These are phyloP conservation scores for Darksidea phi DNA, from an alignment of 495 filamentous ascomycete genomes.

Conservation along the genomic window DNA sequence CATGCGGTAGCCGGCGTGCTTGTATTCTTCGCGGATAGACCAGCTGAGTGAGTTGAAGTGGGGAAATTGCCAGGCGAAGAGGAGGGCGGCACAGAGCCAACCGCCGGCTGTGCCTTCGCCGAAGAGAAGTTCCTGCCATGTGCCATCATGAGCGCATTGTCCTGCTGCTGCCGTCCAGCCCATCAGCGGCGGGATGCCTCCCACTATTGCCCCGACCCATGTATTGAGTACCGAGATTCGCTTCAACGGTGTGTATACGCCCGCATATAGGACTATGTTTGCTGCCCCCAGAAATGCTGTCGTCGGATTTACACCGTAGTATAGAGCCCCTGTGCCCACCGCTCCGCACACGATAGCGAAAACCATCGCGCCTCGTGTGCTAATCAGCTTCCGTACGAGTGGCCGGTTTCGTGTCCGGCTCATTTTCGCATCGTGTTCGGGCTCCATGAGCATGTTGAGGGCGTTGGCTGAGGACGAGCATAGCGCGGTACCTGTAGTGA, in stretches of 20 bases:
- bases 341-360: constrained; percentile 74
- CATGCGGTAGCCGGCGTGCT: constrained; percentile 84
- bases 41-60: constrained; percentile 94
- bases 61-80: constrained; percentile 97
- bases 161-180: constrained; percentile 94
- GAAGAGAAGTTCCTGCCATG: constrained; percentile 75
- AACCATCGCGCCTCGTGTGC: constrained; percentile 66
- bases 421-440: constrained; percentile 87
- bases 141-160: constrained; percentile 73
- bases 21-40: constrained; percentile 86
- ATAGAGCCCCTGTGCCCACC: constrained; percentile 66
- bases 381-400: constrained; percentile 78
- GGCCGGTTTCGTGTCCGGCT: constrained; percentile 84
- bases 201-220: constrained; percentile 90
- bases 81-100: constrained; percentile 79
- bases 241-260: constrained; percentile 89
- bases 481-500: constrained; percentile 84
- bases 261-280: constrained; percentile 88
- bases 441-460: constrained; percentile 96
- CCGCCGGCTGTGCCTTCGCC: constrained; percentile 71
- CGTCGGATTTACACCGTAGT: constrained; percentile 90
- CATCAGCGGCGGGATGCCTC: constrained; percentile 94
- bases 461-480: constrained; percentile 85
- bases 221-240: constrained; percentile 85
- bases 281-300: constrained; percentile 77